A percentile compares a stretch with the other conserved stretches of the same genome.
Conservation (phyloP, 805 yeast genomes). For the Candida oleophila region DNA sequence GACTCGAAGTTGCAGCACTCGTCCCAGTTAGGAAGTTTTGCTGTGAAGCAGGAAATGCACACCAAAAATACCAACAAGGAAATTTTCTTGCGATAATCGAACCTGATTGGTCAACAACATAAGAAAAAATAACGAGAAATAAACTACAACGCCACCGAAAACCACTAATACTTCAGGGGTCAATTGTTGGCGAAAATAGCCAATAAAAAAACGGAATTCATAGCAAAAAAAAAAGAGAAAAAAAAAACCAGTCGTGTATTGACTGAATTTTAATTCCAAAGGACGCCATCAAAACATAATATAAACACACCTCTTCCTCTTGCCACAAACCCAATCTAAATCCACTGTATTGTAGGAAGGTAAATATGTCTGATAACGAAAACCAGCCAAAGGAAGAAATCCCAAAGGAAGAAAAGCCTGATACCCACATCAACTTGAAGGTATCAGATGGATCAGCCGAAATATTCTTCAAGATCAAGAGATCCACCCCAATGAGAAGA, state of each 20-base stretch:
- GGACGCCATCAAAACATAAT: neutral
- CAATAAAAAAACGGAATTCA: neutral
- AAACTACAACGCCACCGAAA: neutral
- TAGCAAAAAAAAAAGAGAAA: neutral
- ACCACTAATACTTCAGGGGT: too few species aligned
- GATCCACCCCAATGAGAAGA: slow-evolving; percentile 87
- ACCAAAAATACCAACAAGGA: too few species aligned
- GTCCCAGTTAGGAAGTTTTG: neutral
- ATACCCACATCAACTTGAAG: slow-evolving; percentile 85
- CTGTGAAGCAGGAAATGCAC: too few species aligned
- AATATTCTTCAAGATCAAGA: slow-evolving; percentile 91
- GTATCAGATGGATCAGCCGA: slow-evolving; percentile 94
- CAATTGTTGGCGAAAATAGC: neutral
- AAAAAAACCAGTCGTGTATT: neutral
- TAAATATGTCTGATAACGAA: slow-evolving; percentile 20
- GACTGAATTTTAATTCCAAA: neutral
- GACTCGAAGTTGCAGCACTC: neutral
- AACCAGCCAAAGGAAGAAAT: slow-evolving; percentile 7
- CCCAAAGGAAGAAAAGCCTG: slow-evolving; percentile 47
- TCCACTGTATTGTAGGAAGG: neutral
- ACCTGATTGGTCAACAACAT: slow-evolving; percentile 1
- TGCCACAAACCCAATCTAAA: neutral
- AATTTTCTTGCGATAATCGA: neutral
- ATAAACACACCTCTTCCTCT: neutral
- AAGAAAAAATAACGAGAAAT: neutral